Evolutionary conservation across 2,329 filamentous ascomycete species (phyloP), one percentile per base, ranked within the genome.

Genomic region (Diaporthe ilicicola): DNA sequence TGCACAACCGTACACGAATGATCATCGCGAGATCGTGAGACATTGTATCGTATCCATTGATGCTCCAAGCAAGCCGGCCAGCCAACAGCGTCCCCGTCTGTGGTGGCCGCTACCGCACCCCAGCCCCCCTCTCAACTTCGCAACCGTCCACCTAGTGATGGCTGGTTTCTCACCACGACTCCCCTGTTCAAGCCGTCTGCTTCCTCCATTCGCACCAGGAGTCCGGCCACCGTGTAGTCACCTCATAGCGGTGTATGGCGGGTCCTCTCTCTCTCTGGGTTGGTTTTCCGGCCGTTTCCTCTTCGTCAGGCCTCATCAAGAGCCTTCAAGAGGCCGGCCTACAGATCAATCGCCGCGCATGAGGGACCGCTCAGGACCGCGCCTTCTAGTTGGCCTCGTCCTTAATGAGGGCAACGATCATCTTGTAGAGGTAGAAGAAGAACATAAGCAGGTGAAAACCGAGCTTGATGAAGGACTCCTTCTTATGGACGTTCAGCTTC

Each of bases 391-490:
- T 90, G 72, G 93, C 90, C 85, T 99, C 96, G 83, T 98, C 96
- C 80, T 93, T 92, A 87, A 99, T 99, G 74, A 99, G 89, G 76
- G 96, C 95, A 75, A 98, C 95, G 77, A 96, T 96, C 93, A 96
- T 97, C 91, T 93, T 97, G 90, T 97, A 97, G 70, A 99, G 92
- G 86, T 99, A 99, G 90, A 98, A 99, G 91, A 99, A 99, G 90
- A 99, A 99, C 94, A 99, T 98, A 85, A 99, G 83, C 73, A 99
- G 88, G 84, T 99, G 96, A 89, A 99, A 99, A 70, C 95, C 96
- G 53, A 99, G 93, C 87, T 99, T 99, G 86, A 96, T 92, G 83
- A 99, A 99, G 0, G 96, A 98, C 90, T 99, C 96, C 93, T 97
- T 98, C 88, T 99, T 99, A 84, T 99, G 96, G 65, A 98, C 93